Evolutionary conservation across 306 rosid species (phyloP).

Genomic region (Rosa lucieae): DNA sequence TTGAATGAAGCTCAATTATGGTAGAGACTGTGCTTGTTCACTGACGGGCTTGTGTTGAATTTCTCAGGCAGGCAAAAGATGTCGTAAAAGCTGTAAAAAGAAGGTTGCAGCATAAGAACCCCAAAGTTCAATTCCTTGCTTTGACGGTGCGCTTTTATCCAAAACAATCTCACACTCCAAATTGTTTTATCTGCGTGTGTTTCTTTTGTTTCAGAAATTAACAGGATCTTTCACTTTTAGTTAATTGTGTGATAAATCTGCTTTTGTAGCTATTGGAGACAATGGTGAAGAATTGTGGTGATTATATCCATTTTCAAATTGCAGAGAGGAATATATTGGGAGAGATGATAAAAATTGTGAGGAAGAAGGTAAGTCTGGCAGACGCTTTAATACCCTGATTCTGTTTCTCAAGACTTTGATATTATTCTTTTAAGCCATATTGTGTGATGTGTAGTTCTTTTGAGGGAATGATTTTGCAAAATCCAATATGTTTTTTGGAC

Average conservation of each 20-base stretch:
- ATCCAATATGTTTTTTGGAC: background rate
- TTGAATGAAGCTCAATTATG: background rate
- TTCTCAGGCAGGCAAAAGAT: constrained; percentile 94
- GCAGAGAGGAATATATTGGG: constrained; percentile 82
- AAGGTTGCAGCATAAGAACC: constrained; percentile 89
- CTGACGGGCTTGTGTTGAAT: constrained; percentile 29
- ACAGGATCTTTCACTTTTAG: constrained; percentile 4
- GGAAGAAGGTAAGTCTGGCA: constrained; percentile 71
- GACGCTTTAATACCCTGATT: background rate
- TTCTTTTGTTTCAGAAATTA: no score
- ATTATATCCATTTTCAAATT: constrained; percentile 83
- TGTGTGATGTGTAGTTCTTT: background rate
- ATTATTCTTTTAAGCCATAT: background rate
- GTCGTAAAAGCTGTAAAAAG: constrained; percentile 92
- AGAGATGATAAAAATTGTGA: constrained; percentile 92
- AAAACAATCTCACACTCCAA: constrained; percentile 12
- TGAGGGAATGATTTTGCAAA: constrained; percentile 4
- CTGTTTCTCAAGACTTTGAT: background rate
- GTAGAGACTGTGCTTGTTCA: constrained; percentile 2
- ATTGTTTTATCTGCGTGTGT: constrained; percentile 14
- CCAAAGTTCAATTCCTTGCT: constrained; percentile 80
- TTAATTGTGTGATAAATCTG: constrained; percentile 32
- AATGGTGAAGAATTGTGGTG: constrained; percentile 99
- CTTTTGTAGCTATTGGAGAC: constrained; percentile 84
- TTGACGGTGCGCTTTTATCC: constrained; percentile 60